Conservation (phyloP, 2,329 filamentous ascomycete genomes). For the Zymoseptoria tritici region DNA sequence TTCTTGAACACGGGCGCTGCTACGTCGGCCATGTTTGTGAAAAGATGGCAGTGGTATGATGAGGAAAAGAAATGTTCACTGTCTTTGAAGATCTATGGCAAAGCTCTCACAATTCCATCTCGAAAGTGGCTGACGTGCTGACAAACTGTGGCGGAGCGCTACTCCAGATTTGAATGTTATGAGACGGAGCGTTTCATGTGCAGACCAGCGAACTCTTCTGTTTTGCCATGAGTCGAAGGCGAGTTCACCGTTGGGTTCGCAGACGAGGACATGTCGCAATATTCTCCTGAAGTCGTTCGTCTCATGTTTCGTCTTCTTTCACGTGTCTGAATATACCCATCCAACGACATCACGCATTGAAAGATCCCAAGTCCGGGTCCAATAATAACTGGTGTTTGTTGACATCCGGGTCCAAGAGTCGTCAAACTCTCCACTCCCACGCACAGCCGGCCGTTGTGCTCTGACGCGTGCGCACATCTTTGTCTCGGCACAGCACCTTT, state of each 20-base stretch:
- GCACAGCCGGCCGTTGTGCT: background rate
- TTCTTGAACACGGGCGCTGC: conserved; percentile 73
- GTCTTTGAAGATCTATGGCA: background rate
- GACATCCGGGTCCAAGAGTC: background rate
- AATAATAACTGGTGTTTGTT: background rate
- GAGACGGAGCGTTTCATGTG: background rate
- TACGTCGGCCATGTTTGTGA: conserved; percentile 28
- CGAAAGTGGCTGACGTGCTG: background rate
- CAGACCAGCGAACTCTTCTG: background rate
- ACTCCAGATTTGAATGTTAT: background rate
- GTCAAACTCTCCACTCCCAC: background rate
- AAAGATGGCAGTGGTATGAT: background rate
- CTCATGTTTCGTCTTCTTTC: background rate
- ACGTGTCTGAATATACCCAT: background rate
- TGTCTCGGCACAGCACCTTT: background rate
- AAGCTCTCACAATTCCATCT: background rate
- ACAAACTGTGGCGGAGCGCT: background rate
- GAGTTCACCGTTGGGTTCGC: background rate
- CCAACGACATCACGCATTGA: background rate
- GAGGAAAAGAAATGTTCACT: background rate
- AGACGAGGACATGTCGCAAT: background rate
- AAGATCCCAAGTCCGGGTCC: background rate
- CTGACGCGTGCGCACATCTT: background rate
- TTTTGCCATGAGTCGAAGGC: background rate
- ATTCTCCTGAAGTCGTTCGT: background rate